Conservation (phyloP, 2,329 filamentous ascomycete species). For the Ambrosiella xylebori region DNA sequence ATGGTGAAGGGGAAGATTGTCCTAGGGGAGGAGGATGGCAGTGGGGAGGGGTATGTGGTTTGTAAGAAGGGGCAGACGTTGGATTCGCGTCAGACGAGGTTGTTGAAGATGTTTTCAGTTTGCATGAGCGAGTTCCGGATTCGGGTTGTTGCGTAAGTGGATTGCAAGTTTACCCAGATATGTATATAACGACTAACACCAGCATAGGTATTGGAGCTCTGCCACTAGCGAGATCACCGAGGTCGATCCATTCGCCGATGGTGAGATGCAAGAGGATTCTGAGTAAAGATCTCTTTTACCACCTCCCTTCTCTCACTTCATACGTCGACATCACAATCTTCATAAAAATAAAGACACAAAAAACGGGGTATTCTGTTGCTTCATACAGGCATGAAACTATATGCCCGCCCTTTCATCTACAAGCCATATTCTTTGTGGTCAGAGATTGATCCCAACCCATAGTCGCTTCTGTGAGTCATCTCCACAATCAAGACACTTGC, state of each 20-base stretch:
- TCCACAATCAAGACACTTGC: neutral
- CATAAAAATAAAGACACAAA: neutral
- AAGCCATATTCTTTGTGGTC: neutral
- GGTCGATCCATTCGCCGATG: slow-evolving; percentile 20
- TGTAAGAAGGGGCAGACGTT: slow-evolving; percentile 73
- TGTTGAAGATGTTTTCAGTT: slow-evolving; percentile 87
- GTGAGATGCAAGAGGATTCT: slow-evolving; percentile 4
- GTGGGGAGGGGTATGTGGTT: slow-evolving; percentile 47
- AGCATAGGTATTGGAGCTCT: slow-evolving; percentile 41
- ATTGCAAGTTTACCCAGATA: neutral
- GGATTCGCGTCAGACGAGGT: slow-evolving; percentile 78
- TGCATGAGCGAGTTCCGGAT: slow-evolving; percentile 84
- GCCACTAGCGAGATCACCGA: slow-evolving; percentile 43
- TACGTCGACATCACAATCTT: slow-evolving; percentile 1
- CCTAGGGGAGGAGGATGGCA: slow-evolving; percentile 41
- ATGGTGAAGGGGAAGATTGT: slow-evolving; percentile 79
- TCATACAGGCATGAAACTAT: neutral
- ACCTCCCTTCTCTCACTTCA: neutral
- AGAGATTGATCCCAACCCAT: neutral
- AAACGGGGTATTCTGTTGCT: neutral
- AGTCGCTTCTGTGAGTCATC: neutral
- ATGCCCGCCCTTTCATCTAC: neutral
- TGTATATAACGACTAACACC: neutral
- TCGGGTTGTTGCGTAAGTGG: slow-evolving; percentile 50
- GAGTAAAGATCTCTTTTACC: slow-evolving; percentile 5